Base-by-base conservation (phyloP, 306 rosid genomes). In the Canavalia gladiata region DNA sequence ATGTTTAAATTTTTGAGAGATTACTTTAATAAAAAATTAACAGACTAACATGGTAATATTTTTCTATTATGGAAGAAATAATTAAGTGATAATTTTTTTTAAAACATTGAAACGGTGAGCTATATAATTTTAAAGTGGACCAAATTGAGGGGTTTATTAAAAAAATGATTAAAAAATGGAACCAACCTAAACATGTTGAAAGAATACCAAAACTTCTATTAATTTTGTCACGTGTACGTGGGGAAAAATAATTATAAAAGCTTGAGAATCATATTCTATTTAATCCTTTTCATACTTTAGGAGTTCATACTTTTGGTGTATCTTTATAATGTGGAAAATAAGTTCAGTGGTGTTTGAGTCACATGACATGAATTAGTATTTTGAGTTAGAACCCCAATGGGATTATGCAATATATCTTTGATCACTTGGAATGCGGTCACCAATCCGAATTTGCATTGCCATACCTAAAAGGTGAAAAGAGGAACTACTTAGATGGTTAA, bases 361-460 rank as follows among this genome's bases (percentile, higher is more conserved):
- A 72, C 64, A 33, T 3, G 45, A 72, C 56, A 68, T 18, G 25
- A 18, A 18, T 68, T 82, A 69, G 41, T 47, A 60, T 39, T 81
- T 54, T 41, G 73, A 58, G 66, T 68, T 75, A 49, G 77, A 30
- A 75, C 10, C 46, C 57, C 55, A 80, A 29, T 39, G 54, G 5
- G 7, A 37, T 80, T 64, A 9, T 31, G 1, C 33, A 2, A 43
- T 2, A 66, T 70, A 50, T 72, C 4, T 30, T 74, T 51, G 45
- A 74, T 58, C 43, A 62, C n/a, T 51, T 35, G 35, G 54, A 46
- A 59, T 68, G 57, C 2, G 57, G 25, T 42, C 82, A 79, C 49
- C 64, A 62, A 60, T 85, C 66, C 79, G 58, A 75, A 8, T 45
- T 54, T 80, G 57, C 66, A 70, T 69, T 57, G 33, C 29, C 62